Percentiles rank a stretch among this genome's conserved stretches.
These are phyloP conservation scores for Aspergillus cristatus DNA, from an alignment of 495 filamentous ascomycete species.

Conservation along the genomic window DNA sequence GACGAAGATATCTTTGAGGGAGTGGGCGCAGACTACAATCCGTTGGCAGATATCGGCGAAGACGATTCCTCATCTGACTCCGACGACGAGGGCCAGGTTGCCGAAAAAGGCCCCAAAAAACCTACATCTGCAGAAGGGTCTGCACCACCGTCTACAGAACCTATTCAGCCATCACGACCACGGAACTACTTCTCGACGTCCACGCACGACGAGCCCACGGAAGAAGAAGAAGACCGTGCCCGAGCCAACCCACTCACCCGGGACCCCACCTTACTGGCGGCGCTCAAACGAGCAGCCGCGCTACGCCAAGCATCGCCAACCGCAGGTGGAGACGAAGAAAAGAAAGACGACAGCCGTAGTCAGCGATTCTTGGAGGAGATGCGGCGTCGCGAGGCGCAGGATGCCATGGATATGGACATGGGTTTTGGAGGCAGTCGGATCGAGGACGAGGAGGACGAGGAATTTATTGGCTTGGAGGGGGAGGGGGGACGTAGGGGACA, in stretches of 20 bases:
- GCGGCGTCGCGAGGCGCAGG: constrained; percentile 52
- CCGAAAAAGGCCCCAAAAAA: constrained; percentile 1
- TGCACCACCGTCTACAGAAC: not conserved
- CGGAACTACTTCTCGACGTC: constrained; percentile 35
- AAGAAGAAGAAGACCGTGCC: constrained; percentile 9
- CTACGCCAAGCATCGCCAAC: constrained; percentile 44
- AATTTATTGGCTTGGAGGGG: constrained; percentile 50
- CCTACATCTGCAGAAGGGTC: not conserved
- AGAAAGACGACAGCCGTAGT: constrained; percentile 50
- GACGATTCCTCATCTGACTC: constrained; percentile 37
- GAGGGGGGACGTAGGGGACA: constrained; percentile 46
- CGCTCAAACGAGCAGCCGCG: constrained; percentile 73
- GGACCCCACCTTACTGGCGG: constrained; percentile 75
- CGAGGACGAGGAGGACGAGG: constrained; percentile 73
- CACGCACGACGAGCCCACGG: constrained; percentile 12
- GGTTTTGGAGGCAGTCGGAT: constrained; percentile 82
- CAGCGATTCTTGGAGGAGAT: constrained; percentile 63
- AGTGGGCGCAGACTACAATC: constrained; percentile 79
- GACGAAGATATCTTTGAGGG: constrained; percentile 80
- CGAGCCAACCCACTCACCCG: constrained; percentile 47
- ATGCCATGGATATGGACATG: constrained; percentile 87
- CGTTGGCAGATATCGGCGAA: constrained; percentile 61
- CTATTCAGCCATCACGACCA: constrained; percentile 6
- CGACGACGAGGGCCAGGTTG: constrained; percentile 36
- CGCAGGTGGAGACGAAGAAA: constrained; percentile 34